Conservation (phyloP, 257 asterid species). For the Anisodus acutangulus region DNA sequence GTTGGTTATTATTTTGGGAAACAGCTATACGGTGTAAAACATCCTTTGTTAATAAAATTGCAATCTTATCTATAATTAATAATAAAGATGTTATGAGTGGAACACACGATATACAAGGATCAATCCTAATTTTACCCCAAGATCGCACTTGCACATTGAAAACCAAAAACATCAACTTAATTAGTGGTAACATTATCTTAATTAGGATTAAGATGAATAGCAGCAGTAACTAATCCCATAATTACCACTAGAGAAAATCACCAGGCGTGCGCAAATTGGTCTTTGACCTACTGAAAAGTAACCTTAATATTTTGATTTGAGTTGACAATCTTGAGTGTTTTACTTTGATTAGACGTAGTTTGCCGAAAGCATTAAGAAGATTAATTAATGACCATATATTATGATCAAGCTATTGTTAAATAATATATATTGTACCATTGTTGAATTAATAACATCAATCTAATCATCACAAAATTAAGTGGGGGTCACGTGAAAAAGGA, state of each 20-base stretch:
- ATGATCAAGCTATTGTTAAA: not conserved
- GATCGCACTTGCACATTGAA: not conserved
- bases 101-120: not conserved
- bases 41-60: not conserved
- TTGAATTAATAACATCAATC: slow-evolving; percentile 5
- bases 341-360: slow-evolving; percentile 27
- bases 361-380: slow-evolving; percentile 32
- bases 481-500: slow-evolving; percentile 26
- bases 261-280: slow-evolving; percentile 33
- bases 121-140: not conserved
- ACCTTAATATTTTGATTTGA: slow-evolving; percentile 18
- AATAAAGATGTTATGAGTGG: not conserved
- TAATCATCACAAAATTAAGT: slow-evolving; percentile 28
- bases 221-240: slow-evolving; percentile 22
- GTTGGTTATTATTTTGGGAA: too few species aligned
- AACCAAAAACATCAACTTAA: not conserved
- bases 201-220: not conserved
- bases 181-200: slow-evolving; percentile 15
- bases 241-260: slow-evolving; percentile 26
- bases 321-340: slow-evolving; percentile 26
- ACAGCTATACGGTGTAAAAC: too few species aligned
- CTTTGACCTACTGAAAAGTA: slow-evolving; percentile 32
- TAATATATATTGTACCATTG: not conserved
- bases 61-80: not conserved
- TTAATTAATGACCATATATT: slow-evolving; percentile 12